phyloP scores from a whole-genome alignment of 2,329 filamentous ascomycete genomes.

The Pseudogymnoascus pannorum region DNA sequence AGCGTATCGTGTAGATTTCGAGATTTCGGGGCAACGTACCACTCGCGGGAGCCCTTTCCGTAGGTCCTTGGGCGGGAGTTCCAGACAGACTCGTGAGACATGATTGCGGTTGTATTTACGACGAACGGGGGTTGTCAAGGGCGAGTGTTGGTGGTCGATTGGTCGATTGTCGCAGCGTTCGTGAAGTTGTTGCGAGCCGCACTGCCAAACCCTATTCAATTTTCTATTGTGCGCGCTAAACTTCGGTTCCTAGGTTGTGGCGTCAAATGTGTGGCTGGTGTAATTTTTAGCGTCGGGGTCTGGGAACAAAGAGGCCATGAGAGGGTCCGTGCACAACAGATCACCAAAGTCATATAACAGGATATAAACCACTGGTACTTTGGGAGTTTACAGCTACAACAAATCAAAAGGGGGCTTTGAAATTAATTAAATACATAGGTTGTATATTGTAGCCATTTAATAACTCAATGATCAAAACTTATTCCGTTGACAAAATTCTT shows the following conservation, averaged over 20 bases:
- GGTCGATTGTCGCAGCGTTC: constrained; percentile 8
- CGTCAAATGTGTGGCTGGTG: constrained; percentile 7
- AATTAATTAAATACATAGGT: not conserved
- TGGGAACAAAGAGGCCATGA: not conserved
- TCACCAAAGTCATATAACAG: not conserved
- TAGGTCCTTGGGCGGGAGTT: constrained; percentile 96
- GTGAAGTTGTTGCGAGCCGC: constrained; percentile 9
- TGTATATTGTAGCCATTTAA: not conserved
- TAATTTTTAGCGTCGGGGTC: not conserved
- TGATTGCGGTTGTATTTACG: constrained; percentile 39
- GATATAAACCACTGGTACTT: not conserved
- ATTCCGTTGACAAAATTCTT: not conserved
- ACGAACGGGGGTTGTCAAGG: constrained; percentile 11
- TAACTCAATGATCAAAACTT: not conserved
- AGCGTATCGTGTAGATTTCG: constrained; percentile 18
- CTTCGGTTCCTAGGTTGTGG: constrained; percentile 7
- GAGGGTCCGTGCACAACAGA: not conserved
- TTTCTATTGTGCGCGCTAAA: constrained; percentile 11
- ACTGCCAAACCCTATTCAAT: constrained; percentile 7
- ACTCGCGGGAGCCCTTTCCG: constrained; percentile 91
- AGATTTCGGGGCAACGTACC: constrained; percentile 52
- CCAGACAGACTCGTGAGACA: constrained; percentile 96
- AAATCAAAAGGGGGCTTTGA: not conserved
- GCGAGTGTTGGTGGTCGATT: constrained; percentile 10
- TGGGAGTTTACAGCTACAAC: not conserved